Conservation (phyloP, 176 grass and related monocot genomes). For the Pharus latifolius region DNA sequence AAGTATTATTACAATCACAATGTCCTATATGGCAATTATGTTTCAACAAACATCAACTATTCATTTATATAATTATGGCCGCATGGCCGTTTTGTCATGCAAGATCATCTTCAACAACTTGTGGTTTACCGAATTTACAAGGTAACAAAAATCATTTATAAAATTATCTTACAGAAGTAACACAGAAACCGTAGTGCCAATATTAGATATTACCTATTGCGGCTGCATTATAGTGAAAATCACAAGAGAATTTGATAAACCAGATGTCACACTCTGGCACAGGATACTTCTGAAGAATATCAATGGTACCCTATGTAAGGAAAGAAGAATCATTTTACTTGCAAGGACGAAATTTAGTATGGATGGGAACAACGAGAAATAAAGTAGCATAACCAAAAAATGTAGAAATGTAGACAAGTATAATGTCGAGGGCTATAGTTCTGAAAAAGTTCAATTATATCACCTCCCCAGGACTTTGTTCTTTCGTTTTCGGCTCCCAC, state of each 20-base stretch:
- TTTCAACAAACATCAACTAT: neutral
- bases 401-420: neutral
- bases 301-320: slow-evolving; percentile 50
- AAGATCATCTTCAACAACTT: neutral
- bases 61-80: neutral
- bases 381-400: slow-evolving; percentile 4
- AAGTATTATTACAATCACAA: neutral
- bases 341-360: slow-evolving; percentile 7
- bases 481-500: slow-evolving; percentile 94
- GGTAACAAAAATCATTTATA: neutral
- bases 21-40: too few relatives aligned
- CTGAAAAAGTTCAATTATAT: slow-evolving; percentile 16
- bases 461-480: slow-evolving; percentile 73
- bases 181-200: neutral
- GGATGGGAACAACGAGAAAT: neutral
- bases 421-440: neutral
- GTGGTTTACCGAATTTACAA: neutral
- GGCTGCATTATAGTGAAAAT: slow-evolving; percentile 91
- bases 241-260: slow-evolving; percentile 98
- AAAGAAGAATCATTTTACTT: slow-evolving; percentile 11
- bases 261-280: slow-evolving; percentile 93
- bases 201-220: slow-evolving; percentile 66
- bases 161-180: neutral
- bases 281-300: slow-evolving; percentile 98
- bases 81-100: neutral